Conservation (phyloP, 331 rosid species). For the Acacia pycnantha region DNA sequence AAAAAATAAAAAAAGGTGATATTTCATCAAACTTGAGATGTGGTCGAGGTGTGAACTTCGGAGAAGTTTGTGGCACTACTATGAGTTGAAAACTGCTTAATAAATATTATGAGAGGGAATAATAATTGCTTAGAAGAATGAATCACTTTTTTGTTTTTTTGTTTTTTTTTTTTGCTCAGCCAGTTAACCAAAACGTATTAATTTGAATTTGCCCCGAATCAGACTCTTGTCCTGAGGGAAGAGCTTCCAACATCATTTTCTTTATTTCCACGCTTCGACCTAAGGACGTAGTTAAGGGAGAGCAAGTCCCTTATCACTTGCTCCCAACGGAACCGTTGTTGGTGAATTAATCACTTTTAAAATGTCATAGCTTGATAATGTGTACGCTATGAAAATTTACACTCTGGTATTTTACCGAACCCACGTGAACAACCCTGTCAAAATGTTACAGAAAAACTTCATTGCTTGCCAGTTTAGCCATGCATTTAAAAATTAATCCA, state of each 20-base stretch:
- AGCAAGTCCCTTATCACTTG: too few relatives aligned
- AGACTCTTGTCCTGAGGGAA: too few relatives aligned
- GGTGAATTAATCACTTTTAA: background rate
- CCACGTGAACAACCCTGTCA: conserved; percentile 22
- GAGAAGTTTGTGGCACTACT: background rate
- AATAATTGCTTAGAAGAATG: conserved; percentile 24
- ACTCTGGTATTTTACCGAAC: conserved; percentile 3
- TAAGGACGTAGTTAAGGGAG: too few relatives aligned
- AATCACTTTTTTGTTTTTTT: background rate
- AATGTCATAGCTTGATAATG: background rate
- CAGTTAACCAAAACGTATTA: too few relatives aligned
- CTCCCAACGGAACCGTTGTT: too few relatives aligned
- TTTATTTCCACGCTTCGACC: too few relatives aligned
- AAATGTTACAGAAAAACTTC: background rate
- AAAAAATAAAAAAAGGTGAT: background rate
- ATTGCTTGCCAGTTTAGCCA: background rate
- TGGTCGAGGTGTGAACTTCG: conserved; percentile 25
- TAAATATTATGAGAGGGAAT: background rate
- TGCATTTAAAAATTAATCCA: background rate
- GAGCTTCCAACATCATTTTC: too few relatives aligned
- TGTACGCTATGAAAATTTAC: background rate
- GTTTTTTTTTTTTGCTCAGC: too few relatives aligned
- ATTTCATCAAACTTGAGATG: background rate
- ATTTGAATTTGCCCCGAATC: too few relatives aligned
- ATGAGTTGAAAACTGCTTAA: background rate